phyloP scores from a whole-genome alignment of 257 asterid genomes.

The Solanum rostratum region DNA sequence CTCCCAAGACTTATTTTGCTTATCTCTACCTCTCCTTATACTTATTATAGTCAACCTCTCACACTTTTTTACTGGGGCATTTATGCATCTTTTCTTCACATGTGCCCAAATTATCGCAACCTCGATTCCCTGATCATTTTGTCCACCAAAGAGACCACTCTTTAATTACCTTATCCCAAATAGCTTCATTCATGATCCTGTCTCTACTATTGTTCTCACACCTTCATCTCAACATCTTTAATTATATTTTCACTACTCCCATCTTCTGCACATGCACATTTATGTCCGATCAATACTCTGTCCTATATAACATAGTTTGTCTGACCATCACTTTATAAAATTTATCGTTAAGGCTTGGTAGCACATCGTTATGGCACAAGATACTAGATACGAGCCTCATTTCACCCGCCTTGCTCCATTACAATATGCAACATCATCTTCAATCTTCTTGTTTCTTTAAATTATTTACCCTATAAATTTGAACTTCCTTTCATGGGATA shows the following conservation, averaged over 20 bases:
- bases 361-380: background rate
- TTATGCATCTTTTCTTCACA: background rate
- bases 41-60: background rate
- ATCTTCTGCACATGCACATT: background rate
- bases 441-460: background rate
- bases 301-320: background rate
- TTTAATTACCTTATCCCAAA: background rate
- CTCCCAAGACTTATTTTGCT: background rate
- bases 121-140: background rate
- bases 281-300: background rate
- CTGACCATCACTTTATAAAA: background rate
- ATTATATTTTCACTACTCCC: background rate
- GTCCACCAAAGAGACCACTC: background rate
- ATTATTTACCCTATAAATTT: background rate
- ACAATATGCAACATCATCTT: background rate
- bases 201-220: background rate
- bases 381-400: background rate
- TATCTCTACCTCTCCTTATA: background rate
- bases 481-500: background rate
- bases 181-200: background rate
- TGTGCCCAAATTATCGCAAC: background rate
- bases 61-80: background rate
- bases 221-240: background rate
- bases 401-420: background rate
- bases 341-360: background rate